phyloP scores from a whole-genome alignment of 2,329 filamentous ascomycete species.

The Colletotrichum sp. region DNA sequence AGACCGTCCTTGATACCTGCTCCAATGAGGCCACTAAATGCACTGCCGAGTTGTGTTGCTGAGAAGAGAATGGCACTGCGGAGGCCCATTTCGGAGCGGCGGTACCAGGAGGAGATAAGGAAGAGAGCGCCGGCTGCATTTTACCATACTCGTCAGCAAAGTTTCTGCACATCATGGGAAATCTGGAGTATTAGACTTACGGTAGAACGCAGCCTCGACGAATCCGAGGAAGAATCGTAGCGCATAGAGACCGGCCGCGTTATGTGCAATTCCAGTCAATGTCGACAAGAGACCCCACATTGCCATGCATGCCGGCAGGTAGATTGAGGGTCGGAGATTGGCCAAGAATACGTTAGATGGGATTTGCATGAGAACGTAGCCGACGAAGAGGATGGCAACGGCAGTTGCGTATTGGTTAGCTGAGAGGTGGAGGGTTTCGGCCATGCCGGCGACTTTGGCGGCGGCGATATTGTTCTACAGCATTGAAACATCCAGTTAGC shows the following conservation, averaged over 20 bases:
- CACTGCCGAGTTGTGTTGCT: conserved; percentile 34
- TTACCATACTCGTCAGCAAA: not conserved
- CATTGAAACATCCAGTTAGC: not conserved
- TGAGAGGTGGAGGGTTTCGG: not conserved
- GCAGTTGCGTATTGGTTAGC: not conserved
- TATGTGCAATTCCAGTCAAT: not conserved
- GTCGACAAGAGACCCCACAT: conserved; percentile 13
- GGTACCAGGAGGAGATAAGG: conserved; percentile 43
- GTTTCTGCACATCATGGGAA: accelerated
- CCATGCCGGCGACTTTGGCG: not conserved
- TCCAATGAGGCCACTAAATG: conserved; percentile 31
- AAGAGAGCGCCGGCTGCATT: conserved; percentile 52
- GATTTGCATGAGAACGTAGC: conserved; percentile 34
- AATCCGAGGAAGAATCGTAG: conserved; percentile 71
- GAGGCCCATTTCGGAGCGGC: conserved; percentile 53
- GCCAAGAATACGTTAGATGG: conserved; percentile 35
- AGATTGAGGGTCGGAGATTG: conserved; percentile 31
- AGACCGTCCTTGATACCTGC: conserved; percentile 45
- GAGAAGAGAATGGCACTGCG: conserved; percentile 40
- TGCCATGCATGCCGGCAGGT: conserved; percentile 43
- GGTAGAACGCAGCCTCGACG: conserved; percentile 46
- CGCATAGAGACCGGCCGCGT: conserved; percentile 59
- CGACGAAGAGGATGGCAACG: not conserved
- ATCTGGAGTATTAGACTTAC: not conserved
- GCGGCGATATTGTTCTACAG: not conserved